phyloP scores from a whole-genome alignment of 140 eudicot species.

The Oenanthe javanica region DNA sequence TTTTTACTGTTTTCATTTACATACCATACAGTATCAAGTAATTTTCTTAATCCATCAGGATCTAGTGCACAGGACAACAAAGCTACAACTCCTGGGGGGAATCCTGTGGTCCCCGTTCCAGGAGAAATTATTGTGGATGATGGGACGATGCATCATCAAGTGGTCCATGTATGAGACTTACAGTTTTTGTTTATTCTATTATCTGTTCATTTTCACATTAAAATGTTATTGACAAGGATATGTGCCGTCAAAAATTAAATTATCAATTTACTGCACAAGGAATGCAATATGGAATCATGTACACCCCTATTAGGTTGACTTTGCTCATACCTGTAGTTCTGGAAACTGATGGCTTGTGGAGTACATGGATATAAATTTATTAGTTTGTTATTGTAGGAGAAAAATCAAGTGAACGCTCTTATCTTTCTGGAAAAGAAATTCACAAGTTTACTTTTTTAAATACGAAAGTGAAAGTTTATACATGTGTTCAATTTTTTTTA shows the following conservation, averaged over 20 bases:
- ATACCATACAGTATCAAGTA: neutral
- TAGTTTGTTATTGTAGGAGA: neutral
- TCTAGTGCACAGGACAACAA: conserved; percentile 56
- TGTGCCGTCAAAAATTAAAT: neutral
- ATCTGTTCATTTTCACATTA: conserved; percentile 1
- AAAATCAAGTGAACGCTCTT: neutral
- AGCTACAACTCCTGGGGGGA: conserved; percentile 61
- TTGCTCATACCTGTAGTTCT: neutral
- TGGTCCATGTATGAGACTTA: conserved; percentile 50
- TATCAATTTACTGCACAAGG: too few species aligned
- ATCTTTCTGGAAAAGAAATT: neutral
- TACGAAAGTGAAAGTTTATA: neutral
- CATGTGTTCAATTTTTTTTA: neutral
- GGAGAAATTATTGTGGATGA: conserved; percentile 22
- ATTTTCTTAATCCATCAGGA: conserved; percentile 22
- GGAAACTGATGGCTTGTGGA: neutral
- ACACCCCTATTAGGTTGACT: neutral
- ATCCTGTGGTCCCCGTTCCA: conserved; percentile 49
- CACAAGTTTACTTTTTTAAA: neutral
- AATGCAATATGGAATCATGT: neutral
- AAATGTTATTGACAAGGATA: neutral
- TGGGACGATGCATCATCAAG: conserved; percentile 56
- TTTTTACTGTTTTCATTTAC: neutral
- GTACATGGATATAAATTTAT: neutral
- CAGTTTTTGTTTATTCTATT: neutral